Percentiles rank a stretch among this genome's conserved stretches.
Evolutionary conservation across 805 yeast species (phyloP).

Genomic region (Zygosaccharomyces pseudorouxii): DNA sequence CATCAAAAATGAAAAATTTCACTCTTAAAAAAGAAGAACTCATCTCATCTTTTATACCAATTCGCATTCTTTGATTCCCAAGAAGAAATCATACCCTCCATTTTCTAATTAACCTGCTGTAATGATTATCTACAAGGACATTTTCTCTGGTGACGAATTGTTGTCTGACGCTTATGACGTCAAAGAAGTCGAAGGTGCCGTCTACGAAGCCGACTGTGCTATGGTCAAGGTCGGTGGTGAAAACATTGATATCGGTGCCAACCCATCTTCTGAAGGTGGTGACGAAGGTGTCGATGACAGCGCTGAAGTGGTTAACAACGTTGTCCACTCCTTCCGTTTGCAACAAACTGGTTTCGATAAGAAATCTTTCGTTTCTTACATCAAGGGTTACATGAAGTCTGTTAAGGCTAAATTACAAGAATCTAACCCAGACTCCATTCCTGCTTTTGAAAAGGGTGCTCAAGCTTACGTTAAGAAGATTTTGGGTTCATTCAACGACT

Average conservation of each 20-base stretch:
- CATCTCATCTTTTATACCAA: conserved; percentile 1
- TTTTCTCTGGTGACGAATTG: conserved; percentile 91
- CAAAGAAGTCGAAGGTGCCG: conserved; percentile 81
- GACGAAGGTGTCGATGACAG: conserved; percentile 79
- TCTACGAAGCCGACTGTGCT: conserved; percentile 94
- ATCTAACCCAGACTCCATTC: conserved; percentile 79
- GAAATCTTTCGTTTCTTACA: conserved; percentile 93
- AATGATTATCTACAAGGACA: conserved; percentile 55
- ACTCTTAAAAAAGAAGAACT: conserved; percentile 3
- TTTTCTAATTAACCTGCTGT: not conserved
- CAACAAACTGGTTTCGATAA: conserved; percentile 95
- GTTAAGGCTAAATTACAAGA: conserved; percentile 90
- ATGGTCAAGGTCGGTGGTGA: conserved; percentile 87
- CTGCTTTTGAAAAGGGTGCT: conserved; percentile 96
- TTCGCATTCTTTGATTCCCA: conserved; percentile 1
- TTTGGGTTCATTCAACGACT: conserved; percentile 92
- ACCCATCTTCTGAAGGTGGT: conserved; percentile 98
- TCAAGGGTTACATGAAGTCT: conserved; percentile 98
- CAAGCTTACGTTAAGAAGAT: conserved; percentile 93
- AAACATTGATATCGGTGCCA: conserved; percentile 97
- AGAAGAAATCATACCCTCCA: conserved; percentile 1
- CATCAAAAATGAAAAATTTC: conserved; percentile 7
- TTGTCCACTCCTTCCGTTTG: conserved; percentile 97
- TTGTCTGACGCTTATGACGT: conserved; percentile 96
- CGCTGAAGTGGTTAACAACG: conserved; percentile 91